phyloP scores from a whole-genome alignment of 805 yeast genomes.

The Pichia kluyveri region DNA sequence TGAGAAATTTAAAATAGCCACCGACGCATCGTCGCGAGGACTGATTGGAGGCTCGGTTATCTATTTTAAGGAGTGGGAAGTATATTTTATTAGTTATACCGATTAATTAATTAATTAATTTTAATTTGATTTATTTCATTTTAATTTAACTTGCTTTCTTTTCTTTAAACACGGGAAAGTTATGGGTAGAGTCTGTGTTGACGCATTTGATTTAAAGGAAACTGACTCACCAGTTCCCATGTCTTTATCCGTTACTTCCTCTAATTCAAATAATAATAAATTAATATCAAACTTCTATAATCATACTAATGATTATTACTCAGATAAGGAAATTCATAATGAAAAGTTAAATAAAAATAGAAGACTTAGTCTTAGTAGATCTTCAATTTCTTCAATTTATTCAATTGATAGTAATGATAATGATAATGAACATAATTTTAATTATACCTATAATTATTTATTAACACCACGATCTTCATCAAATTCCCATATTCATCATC shows the following conservation, averaged over 20 bases:
- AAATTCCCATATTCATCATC: too few relatives aligned
- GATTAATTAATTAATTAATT: too few relatives aligned
- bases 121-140: too few relatives aligned
- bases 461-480: neutral
- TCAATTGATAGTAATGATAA: neutral
- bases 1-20: too few relatives aligned
- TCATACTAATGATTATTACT: neutral
- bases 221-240: neutral
- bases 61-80: too few relatives aligned
- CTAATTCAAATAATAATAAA: neutral
- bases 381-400: slow-evolving; percentile 14
- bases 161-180: too few relatives aligned
- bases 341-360: neutral
- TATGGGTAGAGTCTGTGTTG: slow-evolving; percentile 5
- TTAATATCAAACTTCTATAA: neutral
- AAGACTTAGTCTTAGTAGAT: slow-evolving; percentile 3
- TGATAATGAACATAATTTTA: neutral
- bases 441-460: neutral
- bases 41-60: too few relatives aligned
- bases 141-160: too few relatives aligned
- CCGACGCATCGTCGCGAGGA: too few relatives aligned
- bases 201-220: neutral
- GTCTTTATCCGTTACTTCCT: neutral
- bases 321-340: neutral
- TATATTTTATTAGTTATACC: too few relatives aligned